Evolutionary conservation across 2,329 filamentous ascomycete genomes (phyloP).

Genomic region (Botrytis tulipae): DNA sequence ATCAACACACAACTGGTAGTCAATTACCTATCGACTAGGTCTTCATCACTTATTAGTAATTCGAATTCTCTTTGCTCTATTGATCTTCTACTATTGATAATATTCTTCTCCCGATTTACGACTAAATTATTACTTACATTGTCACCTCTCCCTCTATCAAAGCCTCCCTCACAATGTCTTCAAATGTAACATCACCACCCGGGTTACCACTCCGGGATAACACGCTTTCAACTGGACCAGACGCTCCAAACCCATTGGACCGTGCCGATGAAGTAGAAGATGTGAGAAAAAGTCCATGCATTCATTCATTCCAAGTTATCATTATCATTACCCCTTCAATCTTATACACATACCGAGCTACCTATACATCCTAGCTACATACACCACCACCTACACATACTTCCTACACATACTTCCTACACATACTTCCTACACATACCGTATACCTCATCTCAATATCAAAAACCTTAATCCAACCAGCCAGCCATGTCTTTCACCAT

Average conservation of each 20-base stretch:
- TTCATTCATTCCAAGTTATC: background rate
- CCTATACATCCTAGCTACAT: background rate
- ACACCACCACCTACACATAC: no score
- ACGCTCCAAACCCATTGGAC: slow-evolving; percentile 28
- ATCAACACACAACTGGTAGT: no score
- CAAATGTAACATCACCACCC: background rate
- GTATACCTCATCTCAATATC: background rate
- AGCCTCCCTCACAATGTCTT: slow-evolving; percentile 13
- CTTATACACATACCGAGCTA: background rate
- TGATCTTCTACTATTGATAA: no score
- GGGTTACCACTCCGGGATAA: slow-evolving; percentile 22
- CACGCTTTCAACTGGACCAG: slow-evolving; percentile 4
- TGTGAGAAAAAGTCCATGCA: slow-evolving; percentile 40
- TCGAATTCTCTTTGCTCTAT: background rate
- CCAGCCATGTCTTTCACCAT: background rate
- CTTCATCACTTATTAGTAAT: background rate
- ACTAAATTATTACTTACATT: no score
- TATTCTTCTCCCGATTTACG: background rate
- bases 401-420: background rate
- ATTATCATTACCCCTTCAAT: background rate
- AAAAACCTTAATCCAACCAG: background rate
- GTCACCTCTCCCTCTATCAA: background rate
- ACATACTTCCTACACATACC: background rate
- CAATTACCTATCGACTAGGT: background rate
- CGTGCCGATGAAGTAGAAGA: slow-evolving; percentile 48